phyloP scores from a whole-genome alignment of 257 asterid species.

The Penstemon davidsonii region DNA sequence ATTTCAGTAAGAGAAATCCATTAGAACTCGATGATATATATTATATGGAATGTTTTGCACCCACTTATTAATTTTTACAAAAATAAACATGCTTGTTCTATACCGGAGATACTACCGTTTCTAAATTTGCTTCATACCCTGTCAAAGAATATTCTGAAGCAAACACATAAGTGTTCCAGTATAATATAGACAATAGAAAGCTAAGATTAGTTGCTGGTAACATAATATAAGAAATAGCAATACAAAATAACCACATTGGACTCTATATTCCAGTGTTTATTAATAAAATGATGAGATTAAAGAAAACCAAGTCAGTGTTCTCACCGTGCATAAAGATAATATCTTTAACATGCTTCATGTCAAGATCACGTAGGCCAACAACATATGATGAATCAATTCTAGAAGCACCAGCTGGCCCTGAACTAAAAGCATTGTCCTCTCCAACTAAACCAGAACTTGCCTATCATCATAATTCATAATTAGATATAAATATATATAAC shows the following conservation, averaged over 20 bases:
- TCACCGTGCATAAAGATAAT: slow-evolving; percentile 83
- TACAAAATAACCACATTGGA: slow-evolving; percentile 15
- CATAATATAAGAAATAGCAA: not conserved
- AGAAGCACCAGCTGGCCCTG: slow-evolving; percentile 70
- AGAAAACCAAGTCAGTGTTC: slow-evolving; percentile 35
- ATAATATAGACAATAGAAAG: not conserved
- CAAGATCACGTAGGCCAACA: slow-evolving; percentile 78
- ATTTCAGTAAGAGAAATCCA: slow-evolving; percentile 4
- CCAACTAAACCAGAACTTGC: slow-evolving; percentile 84
- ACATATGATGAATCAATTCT: slow-evolving; percentile 85
- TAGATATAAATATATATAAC: slow-evolving; percentile 24
- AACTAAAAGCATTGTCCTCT: slow-evolving; percentile 60
- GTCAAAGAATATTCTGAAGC: slow-evolving; percentile 16
- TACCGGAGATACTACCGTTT: slow-evolving; percentile 17
- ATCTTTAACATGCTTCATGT: slow-evolving; percentile 92
- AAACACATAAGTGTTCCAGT: slow-evolving; percentile 19
- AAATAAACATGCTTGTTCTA: slow-evolving; percentile 12
- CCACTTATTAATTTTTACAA: not conserved
- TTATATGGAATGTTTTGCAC: slow-evolving; percentile 5
- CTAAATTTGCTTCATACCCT: slow-evolving; percentile 10
- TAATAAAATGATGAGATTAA: slow-evolving; percentile 19
- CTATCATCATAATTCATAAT: slow-evolving; percentile 52
- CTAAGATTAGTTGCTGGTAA: not conserved
- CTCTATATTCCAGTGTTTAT: slow-evolving; percentile 12
- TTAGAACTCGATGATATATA: not conserved